A percentile compares a stretch with the other conserved stretches of the same genome.
Evolutionary conservation across 2,329 filamentous ascomycete species (phyloP).

Genomic region (Fusarium sp.): DNA sequence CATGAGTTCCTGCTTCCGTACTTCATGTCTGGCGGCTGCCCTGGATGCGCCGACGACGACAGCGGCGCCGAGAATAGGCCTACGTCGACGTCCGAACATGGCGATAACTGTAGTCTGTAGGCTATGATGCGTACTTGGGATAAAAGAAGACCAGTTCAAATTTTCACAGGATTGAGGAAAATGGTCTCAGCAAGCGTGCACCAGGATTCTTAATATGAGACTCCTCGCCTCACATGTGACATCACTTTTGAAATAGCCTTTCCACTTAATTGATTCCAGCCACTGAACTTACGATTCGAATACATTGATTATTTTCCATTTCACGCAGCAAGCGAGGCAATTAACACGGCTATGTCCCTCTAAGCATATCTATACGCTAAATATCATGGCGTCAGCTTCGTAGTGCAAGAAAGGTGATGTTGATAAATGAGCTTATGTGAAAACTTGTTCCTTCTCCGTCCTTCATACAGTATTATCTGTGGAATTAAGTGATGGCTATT

Average conservation of each 20-base stretch:
- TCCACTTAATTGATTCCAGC: not conserved
- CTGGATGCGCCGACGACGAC: not conserved
- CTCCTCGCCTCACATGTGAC: not conserved
- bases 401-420: too few relatives aligned
- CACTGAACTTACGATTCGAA: not conserved
- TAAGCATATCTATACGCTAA: too few relatives aligned
- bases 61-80: slow-evolving; percentile 1
- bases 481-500: too few relatives aligned
- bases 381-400: too few relatives aligned
- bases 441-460: too few relatives aligned
- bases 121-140: not conserved
- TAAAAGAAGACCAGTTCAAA: not conserved
- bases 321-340: not conserved
- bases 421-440: too few relatives aligned
- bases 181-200: not conserved
- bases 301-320: not conserved
- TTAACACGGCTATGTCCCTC: too few relatives aligned
- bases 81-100: not conserved
- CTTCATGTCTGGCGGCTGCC: not conserved
- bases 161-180: not conserved
- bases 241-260: not conserved
- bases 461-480: too few relatives aligned
- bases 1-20: not conserved
- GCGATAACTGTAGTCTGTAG: not conserved
- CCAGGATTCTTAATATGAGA: not conserved